Evolutionary conservation across 192 early-diverging fungal species (phyloP).

Genomic region (Neocallimastix lanati): DNA sequence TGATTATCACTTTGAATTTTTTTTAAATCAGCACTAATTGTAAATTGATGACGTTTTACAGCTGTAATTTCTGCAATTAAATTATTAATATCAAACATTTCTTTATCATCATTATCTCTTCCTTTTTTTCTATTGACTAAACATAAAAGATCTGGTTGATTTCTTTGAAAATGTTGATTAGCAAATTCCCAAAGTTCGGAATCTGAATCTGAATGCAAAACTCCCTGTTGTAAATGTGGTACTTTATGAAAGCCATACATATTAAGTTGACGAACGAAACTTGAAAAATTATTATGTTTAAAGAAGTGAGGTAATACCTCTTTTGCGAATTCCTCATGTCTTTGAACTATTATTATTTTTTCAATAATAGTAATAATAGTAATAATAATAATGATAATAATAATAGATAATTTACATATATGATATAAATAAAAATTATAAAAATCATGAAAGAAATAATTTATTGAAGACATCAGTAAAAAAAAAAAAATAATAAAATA

Average conservation of each 20-base stretch:
- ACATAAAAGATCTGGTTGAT: slow-evolving; percentile 73
- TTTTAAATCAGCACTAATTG: slow-evolving; percentile 71
- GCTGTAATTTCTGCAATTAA: slow-evolving; percentile 62
- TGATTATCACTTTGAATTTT: slow-evolving; percentile 75
- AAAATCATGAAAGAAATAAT: no score
- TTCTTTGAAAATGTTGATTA: slow-evolving; percentile 74
- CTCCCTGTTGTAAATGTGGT: slow-evolving; percentile 78
- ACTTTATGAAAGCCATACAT: slow-evolving; percentile 97
- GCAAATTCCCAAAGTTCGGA: slow-evolving; percentile 84
- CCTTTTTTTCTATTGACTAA: slow-evolving; percentile 75
- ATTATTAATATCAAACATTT: slow-evolving; percentile 24
- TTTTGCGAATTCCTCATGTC: slow-evolving; percentile 62
- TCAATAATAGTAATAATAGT: no score
- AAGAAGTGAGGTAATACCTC: slow-evolving; percentile 68
- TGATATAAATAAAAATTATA: no score
- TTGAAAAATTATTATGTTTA: slow-evolving; percentile 82
- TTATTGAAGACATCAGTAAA: no score
- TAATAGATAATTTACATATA: no score
- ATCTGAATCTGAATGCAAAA: slow-evolving; percentile 49
- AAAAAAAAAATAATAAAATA: no score
- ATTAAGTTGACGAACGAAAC: slow-evolving; percentile 81
- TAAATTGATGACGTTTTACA: slow-evolving; percentile 76
- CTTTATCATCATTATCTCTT: slow-evolving; percentile 7
- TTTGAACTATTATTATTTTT: slow-evolving; percentile 23
- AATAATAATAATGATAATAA: no score